Conservation (phyloP, 2,329 filamentous ascomycete species). For the Chalaropsis thielavioides region DNA sequence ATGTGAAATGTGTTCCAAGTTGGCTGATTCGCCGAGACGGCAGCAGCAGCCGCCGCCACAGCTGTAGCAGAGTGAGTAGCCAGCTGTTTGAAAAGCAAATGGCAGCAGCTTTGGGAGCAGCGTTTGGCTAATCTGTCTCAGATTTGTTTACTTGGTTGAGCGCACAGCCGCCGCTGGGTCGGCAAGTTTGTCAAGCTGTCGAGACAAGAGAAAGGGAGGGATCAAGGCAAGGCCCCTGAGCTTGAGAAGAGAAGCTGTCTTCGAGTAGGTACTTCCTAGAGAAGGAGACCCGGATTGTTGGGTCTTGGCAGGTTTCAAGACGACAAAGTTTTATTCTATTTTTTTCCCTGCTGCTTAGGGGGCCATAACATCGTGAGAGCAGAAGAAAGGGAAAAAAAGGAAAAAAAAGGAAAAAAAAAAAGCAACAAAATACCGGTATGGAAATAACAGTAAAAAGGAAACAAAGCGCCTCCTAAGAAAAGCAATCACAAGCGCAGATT, state of each 20-base stretch:
- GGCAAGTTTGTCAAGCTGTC: not conserved
- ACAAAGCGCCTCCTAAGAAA: not conserved
- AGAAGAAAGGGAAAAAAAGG: not conserved
- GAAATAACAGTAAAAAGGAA: too few relatives aligned
- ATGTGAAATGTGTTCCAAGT: not conserved
- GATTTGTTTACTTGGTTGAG: not conserved
- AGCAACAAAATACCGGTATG: too few relatives aligned
- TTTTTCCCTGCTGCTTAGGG: not conserved
- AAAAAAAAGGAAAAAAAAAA: not conserved
- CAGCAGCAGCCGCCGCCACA: not conserved
- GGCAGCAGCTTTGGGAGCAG: not conserved
- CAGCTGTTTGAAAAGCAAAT: not conserved
- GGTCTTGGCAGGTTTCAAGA: slow-evolving; percentile 4
- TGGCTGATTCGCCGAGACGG: not conserved
- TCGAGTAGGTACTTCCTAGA: too few relatives aligned
- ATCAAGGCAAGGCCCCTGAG: not conserved
- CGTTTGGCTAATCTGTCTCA: not conserved
- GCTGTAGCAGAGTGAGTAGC: not conserved
- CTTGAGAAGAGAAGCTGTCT: too few relatives aligned
- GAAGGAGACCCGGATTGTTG: not conserved
- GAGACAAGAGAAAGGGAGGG: not conserved
- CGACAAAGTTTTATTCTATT: not conserved
- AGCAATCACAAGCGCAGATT: not conserved
- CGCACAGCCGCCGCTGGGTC: not conserved
- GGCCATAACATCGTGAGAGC: not conserved